Conservation (phyloP, 768 basidiomycete species). For the Suillus clintonianus region DNA sequence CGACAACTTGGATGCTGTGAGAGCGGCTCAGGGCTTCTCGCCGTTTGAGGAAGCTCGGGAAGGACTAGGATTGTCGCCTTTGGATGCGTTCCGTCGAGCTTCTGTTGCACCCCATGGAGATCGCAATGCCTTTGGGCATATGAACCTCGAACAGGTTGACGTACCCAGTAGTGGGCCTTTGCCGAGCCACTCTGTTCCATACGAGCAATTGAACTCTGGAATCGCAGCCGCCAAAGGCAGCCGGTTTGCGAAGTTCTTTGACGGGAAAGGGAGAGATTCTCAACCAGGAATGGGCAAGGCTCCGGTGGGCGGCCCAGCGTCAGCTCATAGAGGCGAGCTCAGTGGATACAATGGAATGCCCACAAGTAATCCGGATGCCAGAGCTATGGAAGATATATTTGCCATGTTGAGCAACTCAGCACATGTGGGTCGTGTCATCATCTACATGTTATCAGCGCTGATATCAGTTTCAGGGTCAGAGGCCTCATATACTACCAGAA, state of each 20-base stretch:
- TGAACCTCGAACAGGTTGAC: slow-evolving; percentile 18
- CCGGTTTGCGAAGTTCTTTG: slow-evolving; percentile 87
- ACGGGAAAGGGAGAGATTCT: slow-evolving; percentile 60
- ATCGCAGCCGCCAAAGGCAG: slow-evolving; percentile 69
- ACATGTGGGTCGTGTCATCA: slow-evolving; percentile 51
- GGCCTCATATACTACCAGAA: slow-evolving; percentile 25
- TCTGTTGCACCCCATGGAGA: slow-evolving; percentile 19
- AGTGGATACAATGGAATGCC: slow-evolving; percentile 36
- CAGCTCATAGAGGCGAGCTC: slow-evolving; percentile 50
- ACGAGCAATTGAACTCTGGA: slow-evolving; percentile 40
- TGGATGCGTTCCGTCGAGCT: slow-evolving; percentile 23
- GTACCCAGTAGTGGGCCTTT: slow-evolving; percentile 21
- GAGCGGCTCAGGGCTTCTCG: slow-evolving; percentile 43
- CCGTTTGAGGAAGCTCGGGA: slow-evolving; percentile 54
- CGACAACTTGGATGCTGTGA: slow-evolving; percentile 13
- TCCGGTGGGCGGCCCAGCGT: slow-evolving; percentile 42
- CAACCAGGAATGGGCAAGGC: slow-evolving; percentile 38
- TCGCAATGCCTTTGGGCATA: slow-evolving; percentile 20
- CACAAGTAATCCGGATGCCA: slow-evolving; percentile 47
- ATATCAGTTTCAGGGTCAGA: slow-evolving; percentile 27
- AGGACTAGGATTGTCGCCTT: slow-evolving; percentile 5
- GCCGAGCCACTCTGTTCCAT: slow-evolving; percentile 16
- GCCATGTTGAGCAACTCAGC: slow-evolving; percentile 78
- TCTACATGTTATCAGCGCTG: slow-evolving; percentile 3
- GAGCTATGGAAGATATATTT: slow-evolving; percentile 79